A percentile compares a stretch with the other conserved stretches of the same genome.
phyloP scores from a whole-genome alignment of 495 filamentous ascomycete genomes.

The Hyaloscypha finlandica region DNA sequence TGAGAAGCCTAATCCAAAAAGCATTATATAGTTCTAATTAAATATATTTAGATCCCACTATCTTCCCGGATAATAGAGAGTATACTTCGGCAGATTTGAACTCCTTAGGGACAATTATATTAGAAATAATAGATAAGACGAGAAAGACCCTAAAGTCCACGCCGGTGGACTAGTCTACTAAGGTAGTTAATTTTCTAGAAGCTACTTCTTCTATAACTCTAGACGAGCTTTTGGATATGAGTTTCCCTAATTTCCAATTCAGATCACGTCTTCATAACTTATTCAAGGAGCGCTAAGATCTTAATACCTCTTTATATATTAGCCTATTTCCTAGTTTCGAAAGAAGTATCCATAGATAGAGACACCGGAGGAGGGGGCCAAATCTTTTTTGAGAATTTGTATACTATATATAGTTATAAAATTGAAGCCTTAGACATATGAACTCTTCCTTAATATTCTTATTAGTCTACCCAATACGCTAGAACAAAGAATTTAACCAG shows the following conservation, averaged over 20 bases:
- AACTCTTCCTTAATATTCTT: no score
- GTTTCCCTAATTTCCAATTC: constrained; percentile 10
- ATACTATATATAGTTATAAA: no score
- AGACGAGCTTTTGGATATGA: constrained; percentile 17
- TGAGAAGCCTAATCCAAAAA: constrained; percentile 2
- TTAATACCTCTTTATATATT: background rate
- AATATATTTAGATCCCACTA: constrained; percentile 16
- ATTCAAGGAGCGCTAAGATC: constrained; percentile 1
- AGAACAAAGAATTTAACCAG: background rate
- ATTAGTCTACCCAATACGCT: no score
- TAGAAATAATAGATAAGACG: constrained; percentile 17
- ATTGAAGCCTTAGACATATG: no score
- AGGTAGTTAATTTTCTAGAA: constrained; percentile 15
- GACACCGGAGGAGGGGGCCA: no score
- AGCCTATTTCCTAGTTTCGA: no score
- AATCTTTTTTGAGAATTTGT: no score
- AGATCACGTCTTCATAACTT: constrained; percentile 3
- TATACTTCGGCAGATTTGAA: constrained; percentile 11
- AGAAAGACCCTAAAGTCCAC: constrained; percentile 7
- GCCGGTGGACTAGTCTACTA: constrained; percentile 11
- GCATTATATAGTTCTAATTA: constrained; percentile 5
- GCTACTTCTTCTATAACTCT: constrained; percentile 15
- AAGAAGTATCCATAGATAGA: no score
- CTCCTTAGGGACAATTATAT: constrained; percentile 12
- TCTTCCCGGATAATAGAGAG: background rate